Base-by-base conservation (phyloP, 495 filamentous ascomycete genomes). In the Penicillium coffeae region DNA sequence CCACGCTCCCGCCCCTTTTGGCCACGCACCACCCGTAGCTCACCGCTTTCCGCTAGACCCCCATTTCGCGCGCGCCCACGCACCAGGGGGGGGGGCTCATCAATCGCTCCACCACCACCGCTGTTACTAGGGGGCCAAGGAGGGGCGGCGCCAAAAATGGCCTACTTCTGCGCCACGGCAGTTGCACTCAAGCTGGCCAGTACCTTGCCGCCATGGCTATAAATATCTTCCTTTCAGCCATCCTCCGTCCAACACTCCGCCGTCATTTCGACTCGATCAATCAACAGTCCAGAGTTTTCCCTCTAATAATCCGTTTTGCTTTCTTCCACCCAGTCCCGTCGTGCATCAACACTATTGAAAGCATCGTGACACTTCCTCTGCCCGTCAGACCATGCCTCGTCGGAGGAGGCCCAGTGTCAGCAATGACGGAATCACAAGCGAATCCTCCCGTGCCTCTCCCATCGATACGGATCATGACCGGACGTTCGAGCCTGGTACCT, bases 1-100 rank as follows among this genome's bases (percentile, higher is more conserved):
- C 34, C 48, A 50, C 48, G 48, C 48, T 50, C 48, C 40, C 48
- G 48, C 48, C 21, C 14, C 40, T 34, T 50, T 44, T 40, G 40
- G 38, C 40, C 40, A 45, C 48, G 48, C 48, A 50, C 48, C 40
- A 3, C 40, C 44, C 27, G 10, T 0, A 38, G 34, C 48, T 50
- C 41, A 32, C 40, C 5, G 32, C 10, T n/a, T n/a, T n/a, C n/a
- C n/a, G n/a, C n/a, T n/a, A n/a, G n/a, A n/a, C n/a, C n/a, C 32
- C 48, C 30, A 49, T 42, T 27, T 42, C 38, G 35, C 38, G 48
- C 20, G 48, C 48, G 48, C 34, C 21, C 9, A 38, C 35, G n/a
- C n/a, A n/a, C n/a, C n/a, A n/a, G n/a, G 44, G 38, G 33, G 20
- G 43, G 0, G 12, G 48, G 48, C 48, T 50, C 35, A 2, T 44